Evolutionary conservation across 164 flowering plant species (phyloP).

Genomic region (Vitis vinifera): DNA sequence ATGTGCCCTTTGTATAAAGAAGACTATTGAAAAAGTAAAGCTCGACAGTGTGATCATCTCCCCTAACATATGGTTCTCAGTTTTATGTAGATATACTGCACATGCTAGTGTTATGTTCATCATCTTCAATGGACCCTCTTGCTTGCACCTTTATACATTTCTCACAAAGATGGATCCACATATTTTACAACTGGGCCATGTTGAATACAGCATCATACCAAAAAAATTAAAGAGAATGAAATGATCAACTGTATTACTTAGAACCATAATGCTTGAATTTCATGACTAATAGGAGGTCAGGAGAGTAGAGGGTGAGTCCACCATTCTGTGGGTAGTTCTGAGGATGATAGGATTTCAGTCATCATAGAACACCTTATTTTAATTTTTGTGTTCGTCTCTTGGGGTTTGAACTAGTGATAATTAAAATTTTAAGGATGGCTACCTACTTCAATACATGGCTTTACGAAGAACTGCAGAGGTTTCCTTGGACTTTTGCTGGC

Average conservation of each 20-base stretch:
- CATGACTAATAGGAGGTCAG: too few relatives aligned
- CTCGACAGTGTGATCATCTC: not conserved
- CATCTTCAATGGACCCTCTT: not conserved
- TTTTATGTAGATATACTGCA: not conserved
- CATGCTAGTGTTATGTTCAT: slow-evolving; percentile 1
- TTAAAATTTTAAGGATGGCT: not conserved
- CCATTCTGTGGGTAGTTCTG: not conserved
- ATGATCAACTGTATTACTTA: too few relatives aligned
- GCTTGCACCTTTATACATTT: not conserved
- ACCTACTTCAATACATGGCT: not conserved
- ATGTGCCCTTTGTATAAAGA: not conserved
- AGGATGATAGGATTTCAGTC: not conserved
- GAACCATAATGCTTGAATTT: too few relatives aligned
- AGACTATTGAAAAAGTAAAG: not conserved
- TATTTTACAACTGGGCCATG: not conserved
- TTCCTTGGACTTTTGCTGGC: too few relatives aligned
- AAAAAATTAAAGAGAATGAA: not conserved
- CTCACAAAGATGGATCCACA: not conserved
- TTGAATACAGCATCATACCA: not conserved
- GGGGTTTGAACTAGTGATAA: not conserved
- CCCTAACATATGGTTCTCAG: not conserved
- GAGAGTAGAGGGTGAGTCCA: too few relatives aligned
- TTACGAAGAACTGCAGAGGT: too few relatives aligned
- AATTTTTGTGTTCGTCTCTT: not conserved
- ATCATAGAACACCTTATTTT: not conserved